Percentiles rank a stretch among this genome's conserved stretches.
Evolutionary conservation across 139 green algal species (phyloP).

Genomic region (Micromonas commoda): DNA sequence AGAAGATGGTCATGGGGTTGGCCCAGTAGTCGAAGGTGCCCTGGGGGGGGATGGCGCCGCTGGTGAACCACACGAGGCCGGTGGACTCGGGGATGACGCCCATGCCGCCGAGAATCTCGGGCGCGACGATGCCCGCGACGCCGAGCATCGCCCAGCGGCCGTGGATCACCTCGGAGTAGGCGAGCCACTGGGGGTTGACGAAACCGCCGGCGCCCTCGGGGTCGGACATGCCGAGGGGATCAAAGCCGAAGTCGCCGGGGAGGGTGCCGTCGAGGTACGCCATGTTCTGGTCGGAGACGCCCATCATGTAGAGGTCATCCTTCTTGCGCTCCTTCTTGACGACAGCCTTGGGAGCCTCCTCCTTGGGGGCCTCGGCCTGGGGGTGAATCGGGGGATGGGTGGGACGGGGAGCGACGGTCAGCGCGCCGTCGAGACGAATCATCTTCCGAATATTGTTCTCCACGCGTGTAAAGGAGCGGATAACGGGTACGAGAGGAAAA

Average conservation of each 20-base stretch:
- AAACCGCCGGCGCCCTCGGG: constrained; percentile 84
- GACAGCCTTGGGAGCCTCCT: not conserved
- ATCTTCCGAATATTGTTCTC: too few species aligned
- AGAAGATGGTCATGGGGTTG: constrained; percentile 91
- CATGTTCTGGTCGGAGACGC: constrained; percentile 55
- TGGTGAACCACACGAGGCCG: constrained; percentile 73
- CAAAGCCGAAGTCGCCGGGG: constrained; percentile 80
- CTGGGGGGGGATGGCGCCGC: constrained; percentile 80
- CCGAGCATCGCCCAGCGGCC: constrained; percentile 93
- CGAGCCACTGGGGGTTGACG: constrained; percentile 86
- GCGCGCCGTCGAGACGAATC: too few species aligned
- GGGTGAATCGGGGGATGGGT: too few species aligned
- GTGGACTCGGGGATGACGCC: constrained; percentile 77
- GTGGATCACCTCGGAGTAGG: constrained; percentile 65
- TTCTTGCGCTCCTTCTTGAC: constrained; percentile 8
- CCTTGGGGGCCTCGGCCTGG: not conserved
- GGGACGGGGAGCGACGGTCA: too few species aligned
- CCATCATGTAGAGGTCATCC: constrained; percentile 21
- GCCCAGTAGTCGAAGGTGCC: constrained; percentile 69
- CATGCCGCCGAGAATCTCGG: constrained; percentile 74
- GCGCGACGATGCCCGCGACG: constrained; percentile 83
- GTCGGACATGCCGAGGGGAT: constrained; percentile 82
- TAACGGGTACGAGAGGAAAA: too few species aligned
- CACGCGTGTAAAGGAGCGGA: too few species aligned
- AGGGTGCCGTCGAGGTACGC: constrained; percentile 90